phyloP scores from a whole-genome alignment of 108 stramenopile genomes.

The Pseudonitzschia delicatissima region DNA sequence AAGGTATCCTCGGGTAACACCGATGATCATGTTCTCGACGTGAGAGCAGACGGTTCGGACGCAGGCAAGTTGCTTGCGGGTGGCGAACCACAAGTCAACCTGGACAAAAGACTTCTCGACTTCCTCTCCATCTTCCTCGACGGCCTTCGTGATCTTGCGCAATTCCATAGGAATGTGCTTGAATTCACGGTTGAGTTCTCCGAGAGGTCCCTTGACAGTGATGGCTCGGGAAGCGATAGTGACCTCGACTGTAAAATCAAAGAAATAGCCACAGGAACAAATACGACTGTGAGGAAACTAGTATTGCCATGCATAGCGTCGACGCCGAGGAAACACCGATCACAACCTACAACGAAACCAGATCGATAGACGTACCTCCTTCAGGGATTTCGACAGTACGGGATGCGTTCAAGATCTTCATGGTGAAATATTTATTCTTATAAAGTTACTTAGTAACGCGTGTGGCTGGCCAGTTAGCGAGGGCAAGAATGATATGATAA shows the following conservation, averaged over 20 bases:
- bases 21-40: conserved; percentile 99
- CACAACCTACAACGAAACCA: background rate
- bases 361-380: conserved; percentile 54
- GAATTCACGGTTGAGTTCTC: conserved; percentile 90
- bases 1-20: conserved; percentile 96
- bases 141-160: conserved; percentile 38
- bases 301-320: background rate
- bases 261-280: background rate
- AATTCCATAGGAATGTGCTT: conserved; percentile 94
- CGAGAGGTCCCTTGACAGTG: conserved; percentile 92
- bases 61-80: conserved; percentile 95
- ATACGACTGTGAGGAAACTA: conserved; percentile 4
- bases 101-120: conserved; percentile 64
- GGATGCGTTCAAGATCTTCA: conserved; percentile 84
- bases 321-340: too few species aligned
- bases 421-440: conserved; percentile 30
- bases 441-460: conserved; percentile 12
- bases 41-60: conserved; percentile 98
- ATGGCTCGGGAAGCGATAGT: conserved; percentile 83
- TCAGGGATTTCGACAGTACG: conserved; percentile 74
- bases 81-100: conserved; percentile 98
- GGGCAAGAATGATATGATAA: conserved; percentile 21
- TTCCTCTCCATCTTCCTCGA: conserved; percentile 8
- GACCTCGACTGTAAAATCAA: conserved; percentile 65
- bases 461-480: conserved; percentile 37